Conservation (phyloP, 257 asterid genomes). For the Verbena officinalis region DNA sequence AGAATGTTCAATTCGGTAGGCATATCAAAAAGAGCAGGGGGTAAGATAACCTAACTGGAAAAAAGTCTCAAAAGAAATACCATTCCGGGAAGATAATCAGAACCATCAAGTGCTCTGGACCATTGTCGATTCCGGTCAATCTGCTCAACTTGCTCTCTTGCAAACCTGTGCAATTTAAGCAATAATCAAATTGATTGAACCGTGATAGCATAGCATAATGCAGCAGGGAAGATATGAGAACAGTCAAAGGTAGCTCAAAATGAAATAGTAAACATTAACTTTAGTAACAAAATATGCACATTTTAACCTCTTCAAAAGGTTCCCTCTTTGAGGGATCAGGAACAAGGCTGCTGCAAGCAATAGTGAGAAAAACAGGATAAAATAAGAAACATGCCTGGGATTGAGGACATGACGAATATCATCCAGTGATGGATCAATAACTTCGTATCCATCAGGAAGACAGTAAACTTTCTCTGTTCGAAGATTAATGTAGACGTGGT, state of each 20-base stretch:
- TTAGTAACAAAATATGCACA: not conserved
- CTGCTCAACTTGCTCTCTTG: constrained; percentile 72
- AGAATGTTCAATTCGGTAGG: not conserved
- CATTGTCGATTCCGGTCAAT: constrained; percentile 83
- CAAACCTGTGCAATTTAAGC: constrained; percentile 55
- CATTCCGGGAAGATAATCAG: constrained; percentile 99
- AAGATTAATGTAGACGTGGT: constrained; percentile 95
- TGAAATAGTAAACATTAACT: not conserved
- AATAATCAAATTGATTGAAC: constrained; percentile 10
- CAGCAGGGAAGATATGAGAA: constrained; percentile 10
- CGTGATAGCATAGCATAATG: constrained; percentile 3
- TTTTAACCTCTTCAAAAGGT: not conserved
- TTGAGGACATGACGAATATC: constrained; percentile 91
- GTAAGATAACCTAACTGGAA: constrained; percentile 8
- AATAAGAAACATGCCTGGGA: constrained; percentile 61
- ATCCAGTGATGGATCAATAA: constrained; percentile 88
- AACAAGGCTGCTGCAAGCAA: not conserved
- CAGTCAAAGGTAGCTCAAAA: not conserved
- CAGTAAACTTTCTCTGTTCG: constrained; percentile 92
- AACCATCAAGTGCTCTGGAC: constrained; percentile 99
- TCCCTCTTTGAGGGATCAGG: not conserved
- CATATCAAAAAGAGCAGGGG: not conserved
- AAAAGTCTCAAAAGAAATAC: constrained; percentile 41
- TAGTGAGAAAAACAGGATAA: constrained; percentile 3
- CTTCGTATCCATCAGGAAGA: constrained; percentile 99